Evolutionary conservation across 768 basidiomycete genomes (phyloP).

Genomic region (Leccinum disarticulatum): DNA sequence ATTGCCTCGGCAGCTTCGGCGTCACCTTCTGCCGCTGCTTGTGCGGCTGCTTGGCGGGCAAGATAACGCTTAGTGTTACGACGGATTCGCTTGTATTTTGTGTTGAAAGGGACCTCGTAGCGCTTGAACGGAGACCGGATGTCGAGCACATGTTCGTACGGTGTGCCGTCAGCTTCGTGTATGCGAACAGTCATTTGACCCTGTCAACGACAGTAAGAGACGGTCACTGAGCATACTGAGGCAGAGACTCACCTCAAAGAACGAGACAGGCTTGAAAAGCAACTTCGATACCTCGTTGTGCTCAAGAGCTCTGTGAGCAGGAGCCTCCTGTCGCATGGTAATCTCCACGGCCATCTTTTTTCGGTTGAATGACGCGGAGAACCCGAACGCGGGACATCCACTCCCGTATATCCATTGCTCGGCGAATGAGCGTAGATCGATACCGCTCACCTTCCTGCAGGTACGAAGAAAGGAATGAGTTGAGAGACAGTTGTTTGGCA

Average conservation of each 20-base stretch:
- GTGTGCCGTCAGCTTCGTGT: slow-evolving; percentile 98
- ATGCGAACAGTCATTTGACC: slow-evolving; percentile 99
- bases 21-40: slow-evolving; percentile 91
- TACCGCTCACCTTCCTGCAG: slow-evolving; percentile 91
- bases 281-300: slow-evolving; percentile 67
- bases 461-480: slow-evolving; percentile 89
- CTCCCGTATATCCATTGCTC: slow-evolving; percentile 99
- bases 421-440: slow-evolving; percentile 88
- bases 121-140: slow-evolving; percentile 84
- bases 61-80: slow-evolving; percentile 95
- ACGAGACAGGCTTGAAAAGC: slow-evolving; percentile 76
- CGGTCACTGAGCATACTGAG: background rate
- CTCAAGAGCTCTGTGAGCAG: slow-evolving; percentile 67
- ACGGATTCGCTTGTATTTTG: slow-evolving; percentile 95
- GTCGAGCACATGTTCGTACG: slow-evolving; percentile 97
- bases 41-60: slow-evolving; percentile 88
- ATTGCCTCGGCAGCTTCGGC: slow-evolving; percentile 91
- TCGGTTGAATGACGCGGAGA: slow-evolving; percentile 90
- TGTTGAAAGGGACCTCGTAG: slow-evolving; percentile 98
- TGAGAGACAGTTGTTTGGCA: slow-evolving; percentile 80
- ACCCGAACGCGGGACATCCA: slow-evolving; percentile 89
- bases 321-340: slow-evolving; percentile 85
- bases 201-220: slow-evolving; percentile 36
- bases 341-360: slow-evolving; percentile 99
- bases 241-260: slow-evolving; percentile 71